Conservation (phyloP, 192 early-diverging fungal species). For the Podila epigama region DNA sequence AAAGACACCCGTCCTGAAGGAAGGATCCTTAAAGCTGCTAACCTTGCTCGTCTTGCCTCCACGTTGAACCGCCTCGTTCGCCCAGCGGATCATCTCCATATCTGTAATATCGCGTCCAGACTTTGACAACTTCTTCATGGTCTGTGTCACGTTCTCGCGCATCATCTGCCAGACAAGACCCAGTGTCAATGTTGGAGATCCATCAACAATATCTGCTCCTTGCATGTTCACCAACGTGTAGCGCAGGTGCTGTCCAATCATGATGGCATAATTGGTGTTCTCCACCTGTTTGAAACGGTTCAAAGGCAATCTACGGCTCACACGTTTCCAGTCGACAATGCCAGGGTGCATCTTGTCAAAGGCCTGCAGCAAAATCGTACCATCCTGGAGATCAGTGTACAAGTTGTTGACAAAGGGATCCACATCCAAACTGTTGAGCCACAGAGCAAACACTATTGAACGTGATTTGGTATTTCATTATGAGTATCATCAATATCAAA, state of each 20-base stretch:
- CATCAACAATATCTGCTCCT: constrained; percentile 94
- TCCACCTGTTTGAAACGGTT: constrained; percentile 97
- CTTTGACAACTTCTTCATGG: constrained; percentile 85
- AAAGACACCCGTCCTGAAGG: constrained; percentile 81
- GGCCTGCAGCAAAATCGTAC: constrained; percentile 91
- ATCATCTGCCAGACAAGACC: constrained; percentile 99
- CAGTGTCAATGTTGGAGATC: constrained; percentile 87
- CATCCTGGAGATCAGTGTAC: constrained; percentile 93
- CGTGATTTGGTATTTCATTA: too few relatives aligned
- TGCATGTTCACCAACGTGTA: constrained; percentile 97
- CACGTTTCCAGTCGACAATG: constrained; percentile 92
- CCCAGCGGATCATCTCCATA: constrained; percentile 93
- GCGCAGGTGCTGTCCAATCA: constrained; percentile 82
- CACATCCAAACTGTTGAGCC: constrained; percentile 97
- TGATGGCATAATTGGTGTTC: constrained; percentile 94
- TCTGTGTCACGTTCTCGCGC: constrained; percentile 96
- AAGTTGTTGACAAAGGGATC: constrained; percentile 98
- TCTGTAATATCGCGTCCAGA: constrained; percentile 89
- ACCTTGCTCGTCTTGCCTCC: constrained; percentile 76
- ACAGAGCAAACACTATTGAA: constrained; percentile 92
- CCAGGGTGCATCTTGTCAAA: constrained; percentile 94
- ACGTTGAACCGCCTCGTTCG: constrained; percentile 79
- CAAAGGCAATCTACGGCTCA: constrained; percentile 77
- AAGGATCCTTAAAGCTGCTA: constrained; percentile 84
- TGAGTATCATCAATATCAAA: too few relatives aligned